Conservation (phyloP, 148 eudicot species). For the Chenopodium quinoa region DNA sequence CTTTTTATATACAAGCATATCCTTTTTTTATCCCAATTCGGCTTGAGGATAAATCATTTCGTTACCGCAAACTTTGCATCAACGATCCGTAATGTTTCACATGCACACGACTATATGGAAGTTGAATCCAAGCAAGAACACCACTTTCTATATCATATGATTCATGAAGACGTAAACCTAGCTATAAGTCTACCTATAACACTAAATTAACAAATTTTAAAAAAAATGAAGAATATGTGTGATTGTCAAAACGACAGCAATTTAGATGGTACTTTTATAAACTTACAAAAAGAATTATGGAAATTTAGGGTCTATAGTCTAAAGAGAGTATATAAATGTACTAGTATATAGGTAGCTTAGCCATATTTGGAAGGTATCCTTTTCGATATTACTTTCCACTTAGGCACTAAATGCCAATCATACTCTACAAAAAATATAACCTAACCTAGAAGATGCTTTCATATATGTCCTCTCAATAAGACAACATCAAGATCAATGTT, state of each 20-base stretch:
- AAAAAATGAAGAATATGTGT: not conserved
- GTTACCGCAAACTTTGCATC: not conserved
- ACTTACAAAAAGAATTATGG: not conserved
- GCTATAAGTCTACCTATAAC: not conserved
- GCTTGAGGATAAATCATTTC: not conserved
- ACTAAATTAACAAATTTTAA: not conserved
- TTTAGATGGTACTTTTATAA: not conserved
- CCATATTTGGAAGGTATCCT: not conserved
- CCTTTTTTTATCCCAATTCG: too few species aligned
- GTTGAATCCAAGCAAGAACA: constrained; percentile 21
- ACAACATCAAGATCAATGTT: too few species aligned
- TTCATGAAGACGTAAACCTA: not conserved
- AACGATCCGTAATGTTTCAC: constrained; percentile 3
- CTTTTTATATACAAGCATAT: too few species aligned
- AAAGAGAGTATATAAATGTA: not conserved
- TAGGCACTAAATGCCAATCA: constrained; percentile 2
- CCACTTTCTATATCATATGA: not conserved
- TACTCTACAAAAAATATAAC: not conserved
- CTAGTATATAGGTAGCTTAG: not conserved
- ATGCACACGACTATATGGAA: constrained; percentile 14
- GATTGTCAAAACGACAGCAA: too few species aligned
- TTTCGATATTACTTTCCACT: not conserved
- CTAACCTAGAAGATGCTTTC: not conserved
- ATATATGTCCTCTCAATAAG: too few species aligned
- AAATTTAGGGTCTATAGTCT: not conserved